Conservation (phyloP, 306 rosid genomes). For the Alnus rubra region DNA sequence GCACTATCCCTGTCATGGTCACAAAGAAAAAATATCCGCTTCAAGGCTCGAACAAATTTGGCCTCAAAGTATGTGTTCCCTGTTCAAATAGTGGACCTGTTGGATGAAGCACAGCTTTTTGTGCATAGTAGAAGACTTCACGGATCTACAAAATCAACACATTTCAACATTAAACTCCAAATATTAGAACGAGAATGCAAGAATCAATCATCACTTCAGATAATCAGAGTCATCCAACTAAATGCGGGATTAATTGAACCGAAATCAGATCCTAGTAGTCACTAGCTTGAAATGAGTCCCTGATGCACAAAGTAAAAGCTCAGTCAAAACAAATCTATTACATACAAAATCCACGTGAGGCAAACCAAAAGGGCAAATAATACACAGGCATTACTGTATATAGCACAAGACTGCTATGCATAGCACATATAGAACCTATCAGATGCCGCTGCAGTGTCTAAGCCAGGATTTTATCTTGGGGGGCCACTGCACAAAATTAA, state of each 20-base stretch:
- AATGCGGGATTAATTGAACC: constrained; percentile 5
- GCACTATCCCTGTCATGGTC: constrained; percentile 96
- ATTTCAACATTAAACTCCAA: not conserved
- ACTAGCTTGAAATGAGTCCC: constrained; percentile 5
- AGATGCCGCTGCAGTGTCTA: not conserved
- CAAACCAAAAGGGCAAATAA: not conserved
- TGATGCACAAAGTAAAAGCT: not conserved
- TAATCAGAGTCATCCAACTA: not conserved
- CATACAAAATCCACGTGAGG: not conserved
- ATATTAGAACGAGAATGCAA: constrained; percentile 8
- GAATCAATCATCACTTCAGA: constrained; percentile 13
- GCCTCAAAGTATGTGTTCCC: constrained; percentile 92
- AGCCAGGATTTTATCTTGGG: not conserved
- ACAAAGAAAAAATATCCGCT: constrained; percentile 90
- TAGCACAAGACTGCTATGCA: not conserved
- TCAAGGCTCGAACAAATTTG: constrained; percentile 88
- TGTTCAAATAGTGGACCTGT: constrained; percentile 96
- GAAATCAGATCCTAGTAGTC: constrained; percentile 17
- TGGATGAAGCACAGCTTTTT: constrained; percentile 98
- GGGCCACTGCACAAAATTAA: not conserved
- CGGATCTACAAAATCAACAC: constrained; percentile 64
- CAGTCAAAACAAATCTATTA: not conserved
- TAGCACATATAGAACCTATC: not conserved
- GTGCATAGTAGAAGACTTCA: constrained; percentile 97
- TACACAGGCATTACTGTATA: not conserved